These are phyloP conservation scores for Coniochaeta prunicola DNA, from an alignment of 2,329 filamentous ascomycete species.

Conservation along the genomic window DNA sequence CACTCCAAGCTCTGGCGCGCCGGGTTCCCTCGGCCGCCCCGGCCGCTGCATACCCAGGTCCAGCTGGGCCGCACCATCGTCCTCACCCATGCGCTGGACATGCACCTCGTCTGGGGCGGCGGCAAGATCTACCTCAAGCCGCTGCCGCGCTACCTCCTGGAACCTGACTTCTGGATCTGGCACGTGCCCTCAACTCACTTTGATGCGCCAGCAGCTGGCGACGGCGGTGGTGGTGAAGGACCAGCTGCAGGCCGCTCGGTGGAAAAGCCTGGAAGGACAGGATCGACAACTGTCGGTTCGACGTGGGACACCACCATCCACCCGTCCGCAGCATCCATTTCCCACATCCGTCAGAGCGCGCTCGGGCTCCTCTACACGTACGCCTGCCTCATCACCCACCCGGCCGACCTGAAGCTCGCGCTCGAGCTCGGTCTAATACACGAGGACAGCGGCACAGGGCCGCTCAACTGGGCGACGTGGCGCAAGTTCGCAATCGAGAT, in stretches of 20 bases:
- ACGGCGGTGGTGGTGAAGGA: too few relatives aligned
- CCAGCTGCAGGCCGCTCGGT: too few relatives aligned
- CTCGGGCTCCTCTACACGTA: conserved; percentile 14
- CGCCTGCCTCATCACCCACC: conserved; percentile 11
- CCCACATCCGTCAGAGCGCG: conserved; percentile 5
- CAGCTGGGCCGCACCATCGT: conserved; percentile 12
- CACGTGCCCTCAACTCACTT: too few relatives aligned
- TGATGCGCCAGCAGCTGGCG: too few relatives aligned
- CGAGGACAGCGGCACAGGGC: conserved; percentile 4
- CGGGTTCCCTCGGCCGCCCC: conserved; percentile 7
- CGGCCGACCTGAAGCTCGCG: conserved; percentile 12
- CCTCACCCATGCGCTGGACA: conserved; percentile 17
- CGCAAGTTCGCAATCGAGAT: conserved; percentile 8
- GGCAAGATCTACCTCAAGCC: conserved; percentile 9
- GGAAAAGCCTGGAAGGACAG: too few relatives aligned
- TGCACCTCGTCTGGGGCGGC: conserved; percentile 8
- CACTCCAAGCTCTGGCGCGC: conserved; percentile 11
- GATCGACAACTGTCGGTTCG: too few relatives aligned
- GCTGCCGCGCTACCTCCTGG: conserved; percentile 8
- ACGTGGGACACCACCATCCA: too few relatives aligned
- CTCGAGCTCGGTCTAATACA: conserved; percentile 10
- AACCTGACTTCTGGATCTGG: conserved; percentile 4
- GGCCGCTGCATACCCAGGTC: conserved; percentile 13
- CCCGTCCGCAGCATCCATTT: background rate
- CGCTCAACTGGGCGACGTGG: conserved; percentile 10